These are phyloP conservation scores for Oenanthe sinensis DNA, from an alignment of 129 eudicot species.

Conservation along the genomic window DNA sequence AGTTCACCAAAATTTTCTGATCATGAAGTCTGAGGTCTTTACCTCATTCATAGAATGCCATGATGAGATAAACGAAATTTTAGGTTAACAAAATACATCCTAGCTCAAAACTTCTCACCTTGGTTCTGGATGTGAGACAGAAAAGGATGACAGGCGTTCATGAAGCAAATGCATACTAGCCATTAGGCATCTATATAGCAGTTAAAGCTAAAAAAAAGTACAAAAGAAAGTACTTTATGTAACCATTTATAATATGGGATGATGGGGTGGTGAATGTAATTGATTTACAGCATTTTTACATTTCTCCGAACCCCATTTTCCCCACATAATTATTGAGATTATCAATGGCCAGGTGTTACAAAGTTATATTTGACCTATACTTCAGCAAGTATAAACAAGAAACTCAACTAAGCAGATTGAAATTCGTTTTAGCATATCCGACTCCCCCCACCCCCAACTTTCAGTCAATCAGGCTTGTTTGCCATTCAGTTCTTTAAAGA, in stretches of 20 bases:
- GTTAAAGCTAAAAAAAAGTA: not conserved
- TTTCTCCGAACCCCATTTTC: not conserved
- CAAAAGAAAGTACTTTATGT: not conserved
- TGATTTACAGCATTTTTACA: not conserved
- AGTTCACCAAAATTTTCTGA: not conserved
- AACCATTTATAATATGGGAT: not conserved
- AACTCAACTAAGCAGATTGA: conserved; percentile 1
- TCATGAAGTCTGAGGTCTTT: not conserved
- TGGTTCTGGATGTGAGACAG: not conserved
- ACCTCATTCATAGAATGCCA: not conserved
- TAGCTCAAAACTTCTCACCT: not conserved
- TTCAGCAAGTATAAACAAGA: not conserved
- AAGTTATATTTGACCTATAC: not conserved
- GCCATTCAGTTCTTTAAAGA: conserved; percentile 31
- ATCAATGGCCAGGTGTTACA: not conserved
- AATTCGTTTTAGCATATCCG: not conserved
- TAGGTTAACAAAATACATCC: not conserved
- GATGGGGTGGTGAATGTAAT: not conserved
- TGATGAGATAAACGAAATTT: not conserved
- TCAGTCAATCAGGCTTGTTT: conserved; percentile 11
- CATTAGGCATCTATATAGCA: not conserved
- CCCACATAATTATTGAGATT: not conserved
- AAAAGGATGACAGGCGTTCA: not conserved
- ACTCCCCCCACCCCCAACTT: too few species aligned
- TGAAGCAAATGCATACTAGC: not conserved